phyloP scores from a whole-genome alignment of 2,329 filamentous ascomycete species.

The Calonectria leucothoes region DNA sequence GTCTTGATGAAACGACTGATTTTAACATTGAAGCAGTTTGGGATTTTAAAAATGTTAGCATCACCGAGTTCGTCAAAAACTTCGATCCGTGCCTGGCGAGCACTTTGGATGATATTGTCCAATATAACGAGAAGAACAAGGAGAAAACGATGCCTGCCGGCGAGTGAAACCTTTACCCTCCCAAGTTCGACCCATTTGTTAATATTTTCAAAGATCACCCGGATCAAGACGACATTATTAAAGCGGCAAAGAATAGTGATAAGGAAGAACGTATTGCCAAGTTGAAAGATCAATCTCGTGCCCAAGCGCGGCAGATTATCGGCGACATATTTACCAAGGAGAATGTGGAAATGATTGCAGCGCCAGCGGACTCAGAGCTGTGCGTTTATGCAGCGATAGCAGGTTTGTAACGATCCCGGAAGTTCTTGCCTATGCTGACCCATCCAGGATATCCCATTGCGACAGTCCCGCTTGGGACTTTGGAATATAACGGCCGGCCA shows the following conservation, averaged over 20 bases:
- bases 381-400: constrained; percentile 3
- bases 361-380: background rate
- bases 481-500: background rate
- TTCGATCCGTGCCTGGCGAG: background rate
- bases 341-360: background rate
- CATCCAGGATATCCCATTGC: constrained; percentile 2
- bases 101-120: background rate
- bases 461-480: background rate
- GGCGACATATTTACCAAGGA: background rate
- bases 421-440: background rate
- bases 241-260: background rate
- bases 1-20: too few species aligned
- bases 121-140: background rate
- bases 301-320: background rate
- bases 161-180: background rate
- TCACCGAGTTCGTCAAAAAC: background rate
- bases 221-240: background rate
- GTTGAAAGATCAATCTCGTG: background rate
- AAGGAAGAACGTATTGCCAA: background rate
- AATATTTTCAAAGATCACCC: background rate
- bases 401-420: background rate
- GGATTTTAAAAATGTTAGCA: constrained; percentile 11
- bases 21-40: background rate
- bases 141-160: background rate
- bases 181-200: background rate